phyloP scores from a whole-genome alignment of 2,329 filamentous ascomycete genomes.

The Neurospora crassa region DNA sequence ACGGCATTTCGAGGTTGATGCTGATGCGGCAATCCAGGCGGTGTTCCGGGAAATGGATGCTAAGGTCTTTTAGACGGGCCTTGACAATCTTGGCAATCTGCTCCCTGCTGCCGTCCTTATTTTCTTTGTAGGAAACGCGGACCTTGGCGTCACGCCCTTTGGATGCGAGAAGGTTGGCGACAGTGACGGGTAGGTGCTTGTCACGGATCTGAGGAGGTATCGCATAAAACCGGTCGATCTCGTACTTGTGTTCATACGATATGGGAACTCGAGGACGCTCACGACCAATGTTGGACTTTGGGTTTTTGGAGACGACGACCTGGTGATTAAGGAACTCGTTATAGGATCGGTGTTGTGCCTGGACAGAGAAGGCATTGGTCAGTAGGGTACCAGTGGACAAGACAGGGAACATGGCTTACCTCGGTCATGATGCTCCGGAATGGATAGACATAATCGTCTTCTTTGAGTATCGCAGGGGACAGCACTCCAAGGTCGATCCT shows the following conservation, averaged over 20 bases:
- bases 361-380: slow-evolving; percentile 2
- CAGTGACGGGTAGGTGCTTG: slow-evolving; percentile 49
- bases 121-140: slow-evolving; percentile 64
- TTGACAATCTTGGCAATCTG: slow-evolving; percentile 83
- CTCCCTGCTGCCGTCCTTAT: slow-evolving; percentile 25
- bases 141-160: slow-evolving; percentile 48
- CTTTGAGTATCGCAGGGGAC: slow-evolving; percentile 57
- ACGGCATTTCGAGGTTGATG: slow-evolving; percentile 89
- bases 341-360: slow-evolving; percentile 72
- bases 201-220: slow-evolving; percentile 51
- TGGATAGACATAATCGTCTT: slow-evolving; percentile 44
- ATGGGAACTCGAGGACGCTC: slow-evolving; percentile 49
- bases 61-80: slow-evolving; percentile 76
- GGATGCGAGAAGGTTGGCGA: slow-evolving; percentile 50
- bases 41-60: slow-evolving; percentile 68
- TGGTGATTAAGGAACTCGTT: slow-evolving; percentile 76
- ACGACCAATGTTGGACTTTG: slow-evolving; percentile 30
- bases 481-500: slow-evolving; percentile 56
- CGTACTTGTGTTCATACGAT: slow-evolving; percentile 71
- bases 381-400: slow-evolving; percentile 3
- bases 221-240: slow-evolving; percentile 77
- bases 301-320: slow-evolving; percentile 48
- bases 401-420: slow-evolving; percentile 38
- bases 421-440: slow-evolving; percentile 90
- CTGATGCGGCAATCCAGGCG: slow-evolving; percentile 88